Base-by-base conservation (phyloP, 2,329 filamentous ascomycete genomes). In the Epicoccum nigrum region DNA sequence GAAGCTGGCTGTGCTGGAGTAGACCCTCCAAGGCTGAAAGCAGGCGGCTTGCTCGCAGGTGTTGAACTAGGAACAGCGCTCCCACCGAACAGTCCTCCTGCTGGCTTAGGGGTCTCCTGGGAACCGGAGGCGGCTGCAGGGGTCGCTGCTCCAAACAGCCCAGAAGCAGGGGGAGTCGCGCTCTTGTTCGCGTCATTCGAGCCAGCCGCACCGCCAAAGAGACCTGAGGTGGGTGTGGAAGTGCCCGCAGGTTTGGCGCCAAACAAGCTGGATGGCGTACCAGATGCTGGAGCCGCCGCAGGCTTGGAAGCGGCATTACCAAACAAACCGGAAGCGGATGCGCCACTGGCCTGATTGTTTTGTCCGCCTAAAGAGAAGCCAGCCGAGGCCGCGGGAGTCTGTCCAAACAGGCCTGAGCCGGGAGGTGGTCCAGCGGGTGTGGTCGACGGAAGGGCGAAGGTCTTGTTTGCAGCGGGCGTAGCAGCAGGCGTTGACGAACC, bases 341-440 rank as follows among this genome's bases (percentile, higher is more conserved):
- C 55, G 17, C 47, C 44, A 15, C 54, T 12, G n/a, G n/a, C n/a
- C 50, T 64, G 62, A 15, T 41, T 54, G 51, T 48, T 60, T 27
- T 63, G 58, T 12, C 54, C 57, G 9, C 64, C 64, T 45, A 72
- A 70, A 4, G 71, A 33, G 45, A 56, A 55, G 11, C 63, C 67
- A 15, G 70, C 64, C 20, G 72, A 69, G n/a, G 69, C 23, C n/a
- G 58, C 54, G 20, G 47, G 45, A 7, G 55, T 45, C 50, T 61
- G 56, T 13, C 51, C 63, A 46, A 72, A 73, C 9, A 72, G 31
- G 47, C 50, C 67, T 35, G 46, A 47, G 11, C 68, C 69, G 11
- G 71, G 69, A 35, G 72, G 72, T 17, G 68, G 64, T 39, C 71
- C 72, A n/a, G 71, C 71, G 34, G 72, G 72, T 9, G 71, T 74